Percentiles rank a stretch among this genome's conserved stretches.
Conservation (phyloP, 805 yeast species). For the Grigorovia jiainica region DNA sequence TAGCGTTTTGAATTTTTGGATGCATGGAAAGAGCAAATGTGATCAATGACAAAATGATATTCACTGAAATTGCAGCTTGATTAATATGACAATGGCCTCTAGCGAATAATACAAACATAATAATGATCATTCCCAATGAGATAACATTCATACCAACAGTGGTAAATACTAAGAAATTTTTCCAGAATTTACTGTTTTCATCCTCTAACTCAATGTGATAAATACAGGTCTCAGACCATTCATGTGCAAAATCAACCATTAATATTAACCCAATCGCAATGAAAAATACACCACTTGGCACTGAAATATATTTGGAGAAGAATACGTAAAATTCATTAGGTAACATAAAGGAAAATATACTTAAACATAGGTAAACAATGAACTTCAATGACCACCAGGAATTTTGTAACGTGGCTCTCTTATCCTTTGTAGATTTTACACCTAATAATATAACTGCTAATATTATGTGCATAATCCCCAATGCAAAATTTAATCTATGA, state of each 20-base stretch:
- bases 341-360: slow-evolving; percentile 58
- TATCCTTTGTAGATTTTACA: slow-evolving; percentile 67
- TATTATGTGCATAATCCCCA: slow-evolving; percentile 68
- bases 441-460: slow-evolving; percentile 61
- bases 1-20: slow-evolving; percentile 79
- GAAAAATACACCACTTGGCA: slow-evolving; percentile 74
- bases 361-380: slow-evolving; percentile 44
- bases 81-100: slow-evolving; percentile 78
- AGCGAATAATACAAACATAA: slow-evolving; percentile 81
- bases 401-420: slow-evolving; percentile 77
- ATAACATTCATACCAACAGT: slow-evolving; percentile 77
- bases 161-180: slow-evolving; percentile 71
- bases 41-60: slow-evolving; percentile 53
- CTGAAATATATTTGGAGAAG: slow-evolving; percentile 88
- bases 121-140: slow-evolving; percentile 57
- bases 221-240: slow-evolving; percentile 95
- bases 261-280: slow-evolving; percentile 82
- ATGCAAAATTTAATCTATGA: slow-evolving; percentile 82
- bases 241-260: slow-evolving; percentile 93
- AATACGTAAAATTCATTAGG: slow-evolving; percentile 81
- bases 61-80: slow-evolving; percentile 74
- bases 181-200: slow-evolving; percentile 56
- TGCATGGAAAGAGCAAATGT: slow-evolving; percentile 66
- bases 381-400: slow-evolving; percentile 85
- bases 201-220: slow-evolving; percentile 82